Evolutionary conservation across 2,329 filamentous ascomycete species (phyloP).

Genomic region (Sordariomycetes sp.): DNA sequence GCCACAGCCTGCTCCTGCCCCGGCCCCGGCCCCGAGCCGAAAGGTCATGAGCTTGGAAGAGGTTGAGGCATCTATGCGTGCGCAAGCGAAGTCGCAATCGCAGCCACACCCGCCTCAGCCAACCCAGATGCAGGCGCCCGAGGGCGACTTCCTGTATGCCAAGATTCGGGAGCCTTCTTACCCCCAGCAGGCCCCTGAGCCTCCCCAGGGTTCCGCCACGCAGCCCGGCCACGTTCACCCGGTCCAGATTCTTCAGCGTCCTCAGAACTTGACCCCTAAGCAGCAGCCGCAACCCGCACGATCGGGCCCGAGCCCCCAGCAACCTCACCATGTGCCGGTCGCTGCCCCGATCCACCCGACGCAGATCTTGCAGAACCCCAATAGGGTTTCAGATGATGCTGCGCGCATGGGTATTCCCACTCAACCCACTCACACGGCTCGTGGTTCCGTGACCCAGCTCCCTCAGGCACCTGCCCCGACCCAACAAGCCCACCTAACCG

Average conservation of each 20-base stretch:
- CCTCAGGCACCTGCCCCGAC: conserved; percentile 20
- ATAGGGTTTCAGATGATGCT: conserved; percentile 41
- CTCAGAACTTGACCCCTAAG: conserved; percentile 27
- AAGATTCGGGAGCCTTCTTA: conserved; percentile 6
- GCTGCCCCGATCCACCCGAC: conserved; percentile 41
- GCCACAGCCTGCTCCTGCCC: conserved; percentile 11
- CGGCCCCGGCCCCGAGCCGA: conserved; percentile 27
- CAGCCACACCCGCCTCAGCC: conserved; percentile 5
- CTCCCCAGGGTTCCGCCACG: background rate
- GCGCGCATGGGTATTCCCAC: conserved; percentile 17
- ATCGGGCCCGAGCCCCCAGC: conserved; percentile 17
- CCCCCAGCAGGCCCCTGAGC: conserved; percentile 3
- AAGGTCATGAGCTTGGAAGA: conserved; percentile 96
- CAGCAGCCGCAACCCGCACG: conserved; percentile 9
- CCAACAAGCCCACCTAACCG: conserved; percentile 54
- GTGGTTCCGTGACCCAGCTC: conserved; percentile 31
- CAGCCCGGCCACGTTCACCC: conserved; percentile 29
- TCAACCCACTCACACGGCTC: conserved; percentile 23
- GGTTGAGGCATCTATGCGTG: conserved; percentile 84
- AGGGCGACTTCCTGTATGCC: conserved; percentile 6
- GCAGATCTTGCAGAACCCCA: conserved; percentile 71
- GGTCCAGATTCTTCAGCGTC: conserved; percentile 41
- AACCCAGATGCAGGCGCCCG: conserved; percentile 1
- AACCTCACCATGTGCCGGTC: conserved; percentile 20
- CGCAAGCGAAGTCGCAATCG: conserved; percentile 36